Base-by-base conservation (phyloP, 2,329 filamentous ascomycete species). In the Cytospora piceae region DNA sequence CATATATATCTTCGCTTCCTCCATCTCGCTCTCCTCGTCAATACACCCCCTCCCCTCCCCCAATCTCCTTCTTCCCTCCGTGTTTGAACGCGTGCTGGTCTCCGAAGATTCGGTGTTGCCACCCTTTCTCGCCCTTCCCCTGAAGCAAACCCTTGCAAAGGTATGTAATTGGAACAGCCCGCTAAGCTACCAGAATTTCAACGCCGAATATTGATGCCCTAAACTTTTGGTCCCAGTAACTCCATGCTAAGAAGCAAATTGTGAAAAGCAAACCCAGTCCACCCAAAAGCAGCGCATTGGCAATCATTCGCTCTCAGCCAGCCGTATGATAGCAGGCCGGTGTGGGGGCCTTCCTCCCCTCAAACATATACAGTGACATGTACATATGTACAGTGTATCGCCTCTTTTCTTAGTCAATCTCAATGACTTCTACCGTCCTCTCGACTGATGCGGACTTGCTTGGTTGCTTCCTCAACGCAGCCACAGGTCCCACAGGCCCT, bases 361-460 rank as follows among this genome's bases (percentile, higher is more conserved):
- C 5, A 42, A 31, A 27, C 8, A 34, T 15, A 4, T 37, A 37
- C 34, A 37, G 34, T 37, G 12, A 3, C 34, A 37, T 37, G 34
- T 53, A n/a, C 31, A 22, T 27, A 11, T 52, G 9, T 27, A 27
- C 52, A 61, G 34, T n/a, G 11, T 22, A 22, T 29, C 27, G n/a
- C 2, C 22, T 29, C 12, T 17, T n/a, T n/a, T 24, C 14, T 39
- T 61, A 68, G 46, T 68, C 66, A 24, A 68, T 42, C 56, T 68
- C 66, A 22, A 68, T 68, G 11, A 68, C 27, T 39, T 68, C 66
- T 32, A 66, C 34, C 14, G 63, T 31, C 32, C 53, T 62, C 60
- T 66, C 63, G 8, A 63, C 53, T 14, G 56, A 56, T 11, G 31
- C 22, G n/a, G 63, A 59, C 22, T 63, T 52, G 54, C 42, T 46